phyloP scores from a whole-genome alignment of 2,329 filamentous ascomycete genomes.

The Leptographium lundbergii region DNA sequence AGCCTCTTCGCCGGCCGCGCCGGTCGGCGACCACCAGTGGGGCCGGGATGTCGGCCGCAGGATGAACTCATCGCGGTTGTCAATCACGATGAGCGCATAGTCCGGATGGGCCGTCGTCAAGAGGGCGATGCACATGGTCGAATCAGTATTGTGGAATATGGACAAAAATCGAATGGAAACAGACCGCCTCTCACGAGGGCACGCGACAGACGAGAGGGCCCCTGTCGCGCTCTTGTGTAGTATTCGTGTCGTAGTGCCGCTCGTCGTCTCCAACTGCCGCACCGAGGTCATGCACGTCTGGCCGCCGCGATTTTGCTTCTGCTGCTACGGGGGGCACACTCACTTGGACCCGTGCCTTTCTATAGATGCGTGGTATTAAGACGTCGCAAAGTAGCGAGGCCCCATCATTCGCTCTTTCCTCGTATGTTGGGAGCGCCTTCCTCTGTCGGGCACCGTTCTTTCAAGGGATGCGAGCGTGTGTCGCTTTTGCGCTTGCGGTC shows the following conservation, averaged over 20 bases:
- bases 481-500: background rate
- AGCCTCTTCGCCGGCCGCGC: too few species aligned
- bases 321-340: too few species aligned
- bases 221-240: background rate
- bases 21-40: conserved; percentile 43
- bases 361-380: background rate
- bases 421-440: background rate
- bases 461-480: background rate
- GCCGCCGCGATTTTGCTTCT: too few species aligned
- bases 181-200: background rate
- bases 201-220: too few species aligned
- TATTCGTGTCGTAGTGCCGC: background rate
- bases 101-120: conserved; percentile 63
- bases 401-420: background rate
- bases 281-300: too few species aligned
- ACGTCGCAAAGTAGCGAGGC: background rate
- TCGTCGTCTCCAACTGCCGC: too few species aligned
- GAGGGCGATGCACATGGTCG: conserved; percentile 62
- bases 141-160: background rate
- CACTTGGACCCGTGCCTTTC: too few species aligned
- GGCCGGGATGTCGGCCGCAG: conserved; percentile 50
- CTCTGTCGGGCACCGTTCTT: background rate
- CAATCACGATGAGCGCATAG: conserved; percentile 62
- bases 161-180: background rate
- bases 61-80: conserved; percentile 68